phyloP scores from a whole-genome alignment of 2,329 filamentous ascomycete genomes.

The Colletotrichum cereale region DNA sequence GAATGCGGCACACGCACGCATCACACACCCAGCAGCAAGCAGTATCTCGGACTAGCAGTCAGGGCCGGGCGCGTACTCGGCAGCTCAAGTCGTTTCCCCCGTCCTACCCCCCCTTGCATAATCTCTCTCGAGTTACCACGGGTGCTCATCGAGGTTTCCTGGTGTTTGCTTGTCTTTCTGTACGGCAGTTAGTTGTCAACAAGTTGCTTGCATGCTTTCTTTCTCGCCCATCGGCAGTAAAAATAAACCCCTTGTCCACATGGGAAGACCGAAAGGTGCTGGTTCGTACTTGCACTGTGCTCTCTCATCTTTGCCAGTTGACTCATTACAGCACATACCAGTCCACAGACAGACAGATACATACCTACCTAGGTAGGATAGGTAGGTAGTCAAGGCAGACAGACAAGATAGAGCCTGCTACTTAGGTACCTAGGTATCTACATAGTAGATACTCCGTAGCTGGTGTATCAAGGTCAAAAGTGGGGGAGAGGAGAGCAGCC shows the following conservation, averaged over 20 bases:
- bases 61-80: slow-evolving; percentile 1
- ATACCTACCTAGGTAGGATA: not conserved
- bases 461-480: not conserved
- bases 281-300: not conserved
- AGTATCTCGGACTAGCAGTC: slow-evolving; percentile 15
- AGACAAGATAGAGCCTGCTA: too few relatives aligned
- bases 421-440: not conserved
- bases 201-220: not conserved
- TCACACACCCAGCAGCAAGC: slow-evolving; percentile 1
- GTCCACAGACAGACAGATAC: not conserved
- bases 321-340: not conserved
- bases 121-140: not conserved
- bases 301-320: not conserved
- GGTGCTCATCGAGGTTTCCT: not conserved
- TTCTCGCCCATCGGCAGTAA: not conserved
- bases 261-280: not conserved
- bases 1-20: not conserved
- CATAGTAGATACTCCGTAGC: too few relatives aligned
- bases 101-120: not conserved
- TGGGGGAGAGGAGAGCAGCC: not conserved
- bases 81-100: slow-evolving; percentile 22
- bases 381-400: too few relatives aligned
- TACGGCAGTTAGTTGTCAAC: not conserved
- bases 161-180: not conserved
- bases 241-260: not conserved